A percentile compares a stretch with the other conserved stretches of the same genome.
Evolutionary conservation across 2,329 filamentous ascomycete genomes (phyloP).

Genomic region (Ophiostoma montium): DNA sequence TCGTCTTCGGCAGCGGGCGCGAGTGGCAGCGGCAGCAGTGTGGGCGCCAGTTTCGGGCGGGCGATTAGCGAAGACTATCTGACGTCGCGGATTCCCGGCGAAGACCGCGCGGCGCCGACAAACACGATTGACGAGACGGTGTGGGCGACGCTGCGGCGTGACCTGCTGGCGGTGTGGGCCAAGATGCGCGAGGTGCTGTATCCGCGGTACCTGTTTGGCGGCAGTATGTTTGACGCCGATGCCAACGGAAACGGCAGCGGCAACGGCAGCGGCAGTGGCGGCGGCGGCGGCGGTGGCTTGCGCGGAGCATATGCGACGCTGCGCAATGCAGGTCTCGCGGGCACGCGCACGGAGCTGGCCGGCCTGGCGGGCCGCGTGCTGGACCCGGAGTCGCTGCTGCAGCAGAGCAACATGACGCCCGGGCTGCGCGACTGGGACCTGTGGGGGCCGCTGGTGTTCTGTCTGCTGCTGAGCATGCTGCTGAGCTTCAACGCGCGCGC

Average conservation of each 20-base stretch:
- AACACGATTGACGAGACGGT: conserved; percentile 97
- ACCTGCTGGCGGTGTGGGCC: conserved; percentile 86
- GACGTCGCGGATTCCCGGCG: conserved; percentile 78
- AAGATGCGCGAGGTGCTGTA: conserved; percentile 97
- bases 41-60: conserved; percentile 26
- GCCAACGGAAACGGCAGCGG: conserved; percentile 23
- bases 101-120: conserved; percentile 75
- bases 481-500: conserved; percentile 68
- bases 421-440: conserved; percentile 94
- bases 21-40: not conserved
- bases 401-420: conserved; percentile 64
- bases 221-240: conserved; percentile 46
- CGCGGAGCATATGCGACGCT: conserved; percentile 49
- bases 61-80: conserved; percentile 65
- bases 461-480: conserved; percentile 58
- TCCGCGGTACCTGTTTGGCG: conserved; percentile 78
- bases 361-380: conserved; percentile 47
- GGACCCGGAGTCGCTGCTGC: conserved; percentile 46
- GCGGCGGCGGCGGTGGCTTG: conserved; percentile 17
- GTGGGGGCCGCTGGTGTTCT: conserved; percentile 94
- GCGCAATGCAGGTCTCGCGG: conserved; percentile 41
- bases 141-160: conserved; percentile 90
- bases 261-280: not conserved
- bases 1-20: conserved; percentile 71
- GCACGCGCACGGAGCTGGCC: conserved; percentile 47